Evolutionary conservation across 306 rosid species (phyloP).

Genomic region (Argentina anserina): DNA sequence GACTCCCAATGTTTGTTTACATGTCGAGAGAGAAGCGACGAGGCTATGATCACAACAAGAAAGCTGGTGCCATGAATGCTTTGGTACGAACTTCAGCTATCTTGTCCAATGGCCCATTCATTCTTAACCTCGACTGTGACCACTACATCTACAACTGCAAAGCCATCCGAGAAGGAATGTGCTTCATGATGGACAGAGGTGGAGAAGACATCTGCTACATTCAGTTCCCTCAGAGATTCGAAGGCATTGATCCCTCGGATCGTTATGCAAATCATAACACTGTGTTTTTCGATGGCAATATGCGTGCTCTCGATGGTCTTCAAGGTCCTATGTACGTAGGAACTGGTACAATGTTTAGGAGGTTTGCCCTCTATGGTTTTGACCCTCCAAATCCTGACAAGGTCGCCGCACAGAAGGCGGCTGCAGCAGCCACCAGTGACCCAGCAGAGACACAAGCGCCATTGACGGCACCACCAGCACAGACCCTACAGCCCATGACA

Average conservation of each 20-base stretch:
- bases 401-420: conserved; percentile 1
- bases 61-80: conserved; percentile 98
- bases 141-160: conserved; percentile 86
- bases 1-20: conserved; percentile 77
- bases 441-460: conserved; percentile 22
- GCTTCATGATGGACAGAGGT: conserved; percentile 85
- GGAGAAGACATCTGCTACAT: conserved; percentile 81
- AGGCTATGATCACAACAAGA: conserved; percentile 89
- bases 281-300: conserved; percentile 75
- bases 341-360: conserved; percentile 83
- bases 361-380: conserved; percentile 81
- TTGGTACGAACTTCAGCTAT: conserved; percentile 71
- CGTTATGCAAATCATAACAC: conserved; percentile 92
- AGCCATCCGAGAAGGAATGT: conserved; percentile 88
- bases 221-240: conserved; percentile 95
- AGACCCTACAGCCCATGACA: conserved; percentile 30
- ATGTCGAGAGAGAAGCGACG: conserved; percentile 84
- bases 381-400: conserved; percentile 56
- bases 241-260: conserved; percentile 90
- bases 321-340: conserved; percentile 90
- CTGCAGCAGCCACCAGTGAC: not conserved
- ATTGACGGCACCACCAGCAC: not conserved
- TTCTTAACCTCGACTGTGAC: conserved; percentile 86
- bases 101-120: conserved; percentile 86
- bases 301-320: conserved; percentile 51